phyloP scores from a whole-genome alignment of 2,329 filamentous ascomycete genomes.

The Seiridium unicorne region DNA sequence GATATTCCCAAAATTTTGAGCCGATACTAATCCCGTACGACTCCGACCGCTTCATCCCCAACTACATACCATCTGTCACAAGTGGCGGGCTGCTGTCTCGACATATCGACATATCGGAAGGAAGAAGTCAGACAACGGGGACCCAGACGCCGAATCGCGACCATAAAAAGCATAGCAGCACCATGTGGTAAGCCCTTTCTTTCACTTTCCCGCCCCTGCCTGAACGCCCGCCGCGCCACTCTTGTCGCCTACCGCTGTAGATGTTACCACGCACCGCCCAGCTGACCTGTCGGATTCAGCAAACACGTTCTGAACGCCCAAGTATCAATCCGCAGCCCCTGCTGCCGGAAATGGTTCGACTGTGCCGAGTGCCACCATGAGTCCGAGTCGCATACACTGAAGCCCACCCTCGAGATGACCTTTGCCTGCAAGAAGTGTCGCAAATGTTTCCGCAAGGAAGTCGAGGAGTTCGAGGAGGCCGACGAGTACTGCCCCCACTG shows the following conservation, averaged over 20 bases:
- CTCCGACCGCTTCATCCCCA: not conserved
- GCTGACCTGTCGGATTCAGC: slow-evolving; percentile 45
- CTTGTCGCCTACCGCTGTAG: too few species aligned
- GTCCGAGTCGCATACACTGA: slow-evolving; percentile 71
- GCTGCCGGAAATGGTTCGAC: slow-evolving; percentile 99
- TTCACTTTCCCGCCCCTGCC: not conserved
- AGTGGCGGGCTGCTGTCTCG: too few species aligned
- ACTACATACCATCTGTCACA: not conserved
- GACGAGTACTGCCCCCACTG: slow-evolving; percentile 99
- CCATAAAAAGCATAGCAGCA: not conserved
- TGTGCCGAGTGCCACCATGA: slow-evolving; percentile 93
- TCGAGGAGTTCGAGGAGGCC: slow-evolving; percentile 86
- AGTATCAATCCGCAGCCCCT: slow-evolving; percentile 91
- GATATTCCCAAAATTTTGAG: not conserved
- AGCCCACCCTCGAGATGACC: slow-evolving; percentile 80
- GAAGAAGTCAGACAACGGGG: too few species aligned
- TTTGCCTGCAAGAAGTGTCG: slow-evolving; percentile 99
- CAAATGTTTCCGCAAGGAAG: slow-evolving; percentile 96
- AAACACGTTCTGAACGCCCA: slow-evolving; percentile 99
- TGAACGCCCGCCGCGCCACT: not conserved
- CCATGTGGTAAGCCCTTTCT: not conserved
- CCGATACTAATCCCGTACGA: too few species aligned
- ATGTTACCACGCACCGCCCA: too few species aligned
- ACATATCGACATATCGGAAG: too few species aligned
- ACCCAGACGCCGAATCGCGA: too few species aligned